phyloP scores from a whole-genome alignment of 2,329 filamentous ascomycete genomes.

The Periconia macrospinosa region DNA sequence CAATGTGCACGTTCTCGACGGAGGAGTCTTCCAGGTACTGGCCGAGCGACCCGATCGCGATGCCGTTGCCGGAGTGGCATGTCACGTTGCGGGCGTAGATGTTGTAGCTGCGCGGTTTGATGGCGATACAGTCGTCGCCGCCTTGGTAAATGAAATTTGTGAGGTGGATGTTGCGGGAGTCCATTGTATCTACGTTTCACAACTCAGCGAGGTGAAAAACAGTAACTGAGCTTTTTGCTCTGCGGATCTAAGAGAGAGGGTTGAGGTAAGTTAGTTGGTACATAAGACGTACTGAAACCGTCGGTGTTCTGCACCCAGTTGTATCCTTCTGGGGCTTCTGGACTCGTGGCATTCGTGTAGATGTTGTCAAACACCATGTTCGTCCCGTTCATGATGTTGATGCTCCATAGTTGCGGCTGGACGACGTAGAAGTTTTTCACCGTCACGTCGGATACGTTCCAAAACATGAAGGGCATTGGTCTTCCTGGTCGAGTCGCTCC shows the following conservation, averaged over 20 bases:
- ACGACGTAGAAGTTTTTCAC: slow-evolving; percentile 57
- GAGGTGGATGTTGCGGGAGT: slow-evolving; percentile 53
- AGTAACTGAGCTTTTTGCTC: too few relatives aligned
- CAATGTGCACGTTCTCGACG: slow-evolving; percentile 54
- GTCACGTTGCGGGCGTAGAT: slow-evolving; percentile 55
- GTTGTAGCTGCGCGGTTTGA: slow-evolving; percentile 65
- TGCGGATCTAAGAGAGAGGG: too few relatives aligned
- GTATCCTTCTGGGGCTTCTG: slow-evolving; percentile 52
- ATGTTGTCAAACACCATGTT: slow-evolving; percentile 57
- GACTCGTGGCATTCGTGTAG: slow-evolving; percentile 53
- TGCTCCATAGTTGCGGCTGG: slow-evolving; percentile 56
- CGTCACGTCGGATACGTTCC: slow-evolving; percentile 59
- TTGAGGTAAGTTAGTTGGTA: too few relatives aligned
- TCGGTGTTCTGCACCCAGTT: slow-evolving; percentile 64
- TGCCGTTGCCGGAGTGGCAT: slow-evolving; percentile 58
- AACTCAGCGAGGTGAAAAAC: too few relatives aligned
- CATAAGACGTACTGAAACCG: slow-evolving; percentile 43
- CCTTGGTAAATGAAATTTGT: slow-evolving; percentile 58
- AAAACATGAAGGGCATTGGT: slow-evolving; percentile 62
- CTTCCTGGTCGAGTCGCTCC: slow-evolving; percentile 50
- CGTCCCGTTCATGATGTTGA: slow-evolving; percentile 62
- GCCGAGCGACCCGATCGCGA: slow-evolving; percentile 56
- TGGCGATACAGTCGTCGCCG: slow-evolving; percentile 63
- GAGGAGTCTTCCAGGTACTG: slow-evolving; percentile 59
- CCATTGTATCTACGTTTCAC: slow-evolving; percentile 52